A percentile compares a stretch with the other conserved stretches of the same genome.
Conservation (phyloP, 1,139 yeast species). For the Saccharomyces hybrid region DNA sequence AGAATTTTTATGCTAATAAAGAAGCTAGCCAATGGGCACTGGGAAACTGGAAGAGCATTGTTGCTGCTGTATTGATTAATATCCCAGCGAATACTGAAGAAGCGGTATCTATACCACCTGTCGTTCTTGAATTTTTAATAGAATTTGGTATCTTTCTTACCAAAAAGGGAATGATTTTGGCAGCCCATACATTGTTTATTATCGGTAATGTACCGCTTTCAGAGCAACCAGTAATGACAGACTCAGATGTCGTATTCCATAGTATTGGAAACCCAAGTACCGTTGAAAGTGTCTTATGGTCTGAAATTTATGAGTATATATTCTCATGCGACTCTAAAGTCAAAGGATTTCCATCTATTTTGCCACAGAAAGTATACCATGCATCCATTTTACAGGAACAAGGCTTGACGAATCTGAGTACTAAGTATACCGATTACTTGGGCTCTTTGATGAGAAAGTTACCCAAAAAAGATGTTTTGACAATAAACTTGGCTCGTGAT, state of each 20-base stretch:
- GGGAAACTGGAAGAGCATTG: slow-evolving; percentile 45
- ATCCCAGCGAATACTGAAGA: slow-evolving; percentile 4
- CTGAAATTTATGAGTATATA: slow-evolving; percentile 61
- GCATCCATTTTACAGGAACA: slow-evolving; percentile 27
- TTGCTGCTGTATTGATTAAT: slow-evolving; percentile 36
- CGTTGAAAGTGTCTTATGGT: slow-evolving; percentile 22
- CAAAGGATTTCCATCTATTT: slow-evolving; percentile 17
- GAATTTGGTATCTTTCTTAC: slow-evolving; percentile 48
- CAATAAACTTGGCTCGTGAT: slow-evolving; percentile 16
- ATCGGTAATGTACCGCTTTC: slow-evolving; percentile 44
- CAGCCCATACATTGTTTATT: slow-evolving; percentile 42
- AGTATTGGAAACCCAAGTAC: slow-evolving; percentile 24
- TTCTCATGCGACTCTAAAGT: slow-evolving; percentile 15
- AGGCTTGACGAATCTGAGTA: slow-evolving; percentile 21
- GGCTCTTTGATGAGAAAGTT: slow-evolving; percentile 15
- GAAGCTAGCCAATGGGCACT: slow-evolving; percentile 41
- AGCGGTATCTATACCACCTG: slow-evolving; percentile 28
- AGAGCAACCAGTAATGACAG: slow-evolving; percentile 15
- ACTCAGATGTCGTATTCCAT: slow-evolving; percentile 20
- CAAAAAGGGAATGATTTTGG: slow-evolving; percentile 34
- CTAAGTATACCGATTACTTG: slow-evolving; percentile 26
- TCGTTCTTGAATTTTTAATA: slow-evolving; percentile 40
- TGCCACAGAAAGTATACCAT: slow-evolving; percentile 27
- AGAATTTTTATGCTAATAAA: slow-evolving; percentile 38
- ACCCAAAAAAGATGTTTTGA: slow-evolving; percentile 19